Evolutionary conservation across 176 grass and related monocot genomes (phyloP).

Genomic region (Hordeum marinum): DNA sequence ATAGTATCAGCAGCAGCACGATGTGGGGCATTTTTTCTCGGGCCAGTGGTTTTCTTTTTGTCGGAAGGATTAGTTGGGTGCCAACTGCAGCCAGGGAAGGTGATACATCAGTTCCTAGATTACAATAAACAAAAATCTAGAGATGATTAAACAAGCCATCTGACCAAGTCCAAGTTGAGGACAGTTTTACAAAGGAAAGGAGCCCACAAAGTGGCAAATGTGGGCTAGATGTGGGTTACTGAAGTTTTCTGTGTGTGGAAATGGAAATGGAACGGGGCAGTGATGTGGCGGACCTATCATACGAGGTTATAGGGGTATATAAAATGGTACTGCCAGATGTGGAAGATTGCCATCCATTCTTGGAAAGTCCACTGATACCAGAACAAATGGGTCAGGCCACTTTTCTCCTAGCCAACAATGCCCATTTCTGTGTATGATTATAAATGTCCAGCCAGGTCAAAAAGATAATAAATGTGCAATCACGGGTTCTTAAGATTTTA

Average conservation of each 20-base stretch:
- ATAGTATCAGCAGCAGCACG: constrained; percentile 1
- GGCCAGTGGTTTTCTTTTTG: constrained; percentile 1
- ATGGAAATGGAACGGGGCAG: neutral
- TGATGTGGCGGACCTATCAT: constrained; percentile 38
- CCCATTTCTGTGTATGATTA: constrained; percentile 2
- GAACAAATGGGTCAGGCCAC: constrained; percentile 15
- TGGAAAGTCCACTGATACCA: constrained; percentile 32
- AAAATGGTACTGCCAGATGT: constrained; percentile 37
- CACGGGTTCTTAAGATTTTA: constrained; percentile 7
- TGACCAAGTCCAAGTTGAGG: neutral
- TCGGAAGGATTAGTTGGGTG: neutral
- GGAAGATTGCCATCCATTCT: constrained; percentile 45
- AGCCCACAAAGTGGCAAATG: constrained; percentile 25
- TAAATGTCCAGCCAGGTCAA: constrained; percentile 5
- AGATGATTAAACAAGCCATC: constrained; percentile 12
- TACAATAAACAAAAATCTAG: constrained; percentile 21
- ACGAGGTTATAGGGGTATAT: constrained; percentile 54
- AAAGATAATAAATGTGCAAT: neutral
- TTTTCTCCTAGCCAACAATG: constrained; percentile 7
- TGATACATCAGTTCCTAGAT: constrained; percentile 12
- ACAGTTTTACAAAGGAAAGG: constrained; percentile 9
- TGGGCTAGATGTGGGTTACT: constrained; percentile 12
- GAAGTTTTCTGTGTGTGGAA: constrained; percentile 31
- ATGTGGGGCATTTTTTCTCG: neutral
- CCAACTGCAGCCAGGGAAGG: constrained; percentile 9